Conservation (phyloP, 495 filamentous ascomycete genomes). For the Trichoderma asperelloides region DNA sequence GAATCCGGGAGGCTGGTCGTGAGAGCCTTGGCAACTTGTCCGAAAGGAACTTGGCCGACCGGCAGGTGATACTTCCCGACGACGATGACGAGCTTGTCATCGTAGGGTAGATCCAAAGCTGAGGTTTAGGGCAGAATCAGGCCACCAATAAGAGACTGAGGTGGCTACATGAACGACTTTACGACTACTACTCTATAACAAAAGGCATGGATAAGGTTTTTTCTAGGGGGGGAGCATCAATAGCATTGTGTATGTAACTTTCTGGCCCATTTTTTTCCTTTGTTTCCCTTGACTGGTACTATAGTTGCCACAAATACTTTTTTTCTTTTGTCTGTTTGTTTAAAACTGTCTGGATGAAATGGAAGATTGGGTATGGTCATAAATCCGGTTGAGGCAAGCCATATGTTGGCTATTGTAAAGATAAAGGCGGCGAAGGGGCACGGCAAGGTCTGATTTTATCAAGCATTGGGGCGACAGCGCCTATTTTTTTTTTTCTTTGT, state of each 20-base stretch:
- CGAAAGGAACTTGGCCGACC: slow-evolving; percentile 17
- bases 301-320: too few species aligned
- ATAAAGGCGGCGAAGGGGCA: too few species aligned
- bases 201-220: neutral
- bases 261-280: neutral
- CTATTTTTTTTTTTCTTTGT: neutral
- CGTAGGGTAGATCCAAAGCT: slow-evolving; percentile 12
- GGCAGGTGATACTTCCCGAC: slow-evolving; percentile 26
- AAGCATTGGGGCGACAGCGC: neutral
- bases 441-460: neutral
- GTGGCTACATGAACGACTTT: neutral
- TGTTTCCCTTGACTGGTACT: too few species aligned
- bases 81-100: slow-evolving; percentile 31
- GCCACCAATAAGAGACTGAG: neutral
- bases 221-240: neutral
- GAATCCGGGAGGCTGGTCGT: slow-evolving; percentile 65
- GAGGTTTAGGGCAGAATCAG: neutral
- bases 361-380: too few species aligned
- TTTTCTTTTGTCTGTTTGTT: too few species aligned
- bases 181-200: neutral
- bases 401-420: too few species aligned
- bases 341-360: too few species aligned
- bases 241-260: neutral
- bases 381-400: too few species aligned
- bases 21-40: slow-evolving; percentile 56